phyloP scores from a whole-genome alignment of 805 yeast genomes.

The Pichia phayaonensis region DNA sequence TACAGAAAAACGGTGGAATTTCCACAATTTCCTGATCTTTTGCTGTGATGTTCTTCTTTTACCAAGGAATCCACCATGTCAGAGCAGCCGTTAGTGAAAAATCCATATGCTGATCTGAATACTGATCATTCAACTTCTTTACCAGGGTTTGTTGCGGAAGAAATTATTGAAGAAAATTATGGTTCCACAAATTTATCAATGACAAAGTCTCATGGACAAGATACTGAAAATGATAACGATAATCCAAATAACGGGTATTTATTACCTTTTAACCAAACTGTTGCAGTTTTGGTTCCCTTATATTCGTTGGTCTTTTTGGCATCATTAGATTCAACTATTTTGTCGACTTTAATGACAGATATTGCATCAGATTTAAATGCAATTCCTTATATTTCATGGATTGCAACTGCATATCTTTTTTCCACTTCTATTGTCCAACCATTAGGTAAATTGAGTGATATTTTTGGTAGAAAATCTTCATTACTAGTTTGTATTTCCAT shows the following conservation, averaged over 20 bases:
- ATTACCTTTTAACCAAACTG: conserved; percentile 23
- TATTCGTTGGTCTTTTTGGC: conserved; percentile 48
- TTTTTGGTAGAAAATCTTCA: conserved; percentile 56
- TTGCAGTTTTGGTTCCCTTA: conserved; percentile 34
- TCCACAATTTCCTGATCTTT: not conserved
- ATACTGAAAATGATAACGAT: conserved; percentile 1
- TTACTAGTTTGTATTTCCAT: conserved; percentile 43
- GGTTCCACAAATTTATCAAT: conserved; percentile 8
- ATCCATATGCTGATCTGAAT: conserved; percentile 5
- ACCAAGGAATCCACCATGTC: not conserved
- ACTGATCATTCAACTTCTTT: conserved; percentile 23
- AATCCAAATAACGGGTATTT: conserved; percentile 15
- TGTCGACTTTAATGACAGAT: conserved; percentile 54
- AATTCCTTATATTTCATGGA: conserved; percentile 59
- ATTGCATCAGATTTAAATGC: conserved; percentile 66
- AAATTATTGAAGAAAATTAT: conserved; percentile 16
- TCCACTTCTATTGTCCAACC: conserved; percentile 73
- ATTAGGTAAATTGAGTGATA: conserved; percentile 62
- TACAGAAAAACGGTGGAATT: not conserved
- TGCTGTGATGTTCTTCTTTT: not conserved
- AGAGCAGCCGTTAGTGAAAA: not conserved
- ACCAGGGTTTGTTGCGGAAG: conserved; percentile 25
- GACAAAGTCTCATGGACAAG: not conserved
- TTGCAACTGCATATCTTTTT: conserved; percentile 61
- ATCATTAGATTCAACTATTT: conserved; percentile 61